Base-by-base conservation (phyloP, 2,329 filamentous ascomycete genomes). In the Aspergillus tamarii region DNA sequence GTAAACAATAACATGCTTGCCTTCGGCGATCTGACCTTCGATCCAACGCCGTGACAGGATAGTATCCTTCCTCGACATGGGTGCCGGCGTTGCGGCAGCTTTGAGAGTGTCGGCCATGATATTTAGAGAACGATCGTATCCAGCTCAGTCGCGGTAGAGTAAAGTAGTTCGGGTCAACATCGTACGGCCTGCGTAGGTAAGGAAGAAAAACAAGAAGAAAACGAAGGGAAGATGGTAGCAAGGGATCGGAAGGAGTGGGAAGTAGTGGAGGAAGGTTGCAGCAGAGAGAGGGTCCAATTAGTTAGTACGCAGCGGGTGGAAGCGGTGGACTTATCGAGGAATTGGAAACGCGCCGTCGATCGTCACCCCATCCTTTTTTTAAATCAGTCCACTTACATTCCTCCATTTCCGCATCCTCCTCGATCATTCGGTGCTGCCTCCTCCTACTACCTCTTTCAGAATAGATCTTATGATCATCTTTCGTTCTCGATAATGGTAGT, bases 11-110 rank as follows among this genome's bases (percentile, higher is more conserved):
- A 99, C 86, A 67, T 88, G 87, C 63, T 87, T 87, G 5, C 93
- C 94, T 62, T 91, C 88, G 8, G 94, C 92, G 73, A 99, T 97
- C 71, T 94, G 81, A 7, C 85, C 88, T 77, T 97, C 94, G 64
- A 96, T 86, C 74, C 92, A 85, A 64, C 86, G 80, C 66, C 89
- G 84, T 64, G 84, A 86, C 67, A 89, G 78, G 36, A 89, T 61
- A 36, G 72, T 77, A 67, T 84, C 80, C 75, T 84, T 85, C 41
- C 77, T 75, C 67, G 70, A 64, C 64, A 58, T 60, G 66, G 70
- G 61, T 32, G 34, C 6, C 7, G 66, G 54, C 26, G 61, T 36
- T 34, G 55, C 19, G 36, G 48, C n/a, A 34, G 36, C 26, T 39
- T 55, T 55, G 6, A 16, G 19, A 16, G 32, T 23, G 21, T 55